A percentile compares a stretch with the other conserved stretches of the same genome.
phyloP scores from a whole-genome alignment of 2,329 filamentous ascomycete genomes.

The Arachnomyces sp. region DNA sequence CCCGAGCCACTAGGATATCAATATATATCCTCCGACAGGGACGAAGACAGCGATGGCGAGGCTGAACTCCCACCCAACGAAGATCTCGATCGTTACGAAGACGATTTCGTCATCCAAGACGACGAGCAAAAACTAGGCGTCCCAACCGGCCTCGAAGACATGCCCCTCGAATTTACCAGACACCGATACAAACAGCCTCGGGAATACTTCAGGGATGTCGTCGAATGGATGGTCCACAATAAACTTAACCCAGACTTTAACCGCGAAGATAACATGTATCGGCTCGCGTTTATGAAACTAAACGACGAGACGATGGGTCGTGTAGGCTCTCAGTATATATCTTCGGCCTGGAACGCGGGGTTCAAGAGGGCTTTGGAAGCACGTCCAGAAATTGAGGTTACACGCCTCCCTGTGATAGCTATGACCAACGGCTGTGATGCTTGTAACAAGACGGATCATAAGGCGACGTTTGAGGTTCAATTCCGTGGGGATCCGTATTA shows the following conservation, averaged over 20 bases:
- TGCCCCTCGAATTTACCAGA: conserved; percentile 62
- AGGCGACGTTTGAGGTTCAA: conserved; percentile 55
- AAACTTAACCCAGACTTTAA: conserved; percentile 65
- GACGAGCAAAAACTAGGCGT: conserved; percentile 51
- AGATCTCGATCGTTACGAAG: conserved; percentile 48
- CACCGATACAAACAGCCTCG: conserved; percentile 59
- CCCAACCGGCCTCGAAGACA: conserved; percentile 41
- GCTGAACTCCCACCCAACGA: conserved; percentile 26
- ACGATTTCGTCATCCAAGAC: conserved; percentile 58
- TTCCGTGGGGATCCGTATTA: conserved; percentile 61
- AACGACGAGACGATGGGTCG: conserved; percentile 62
- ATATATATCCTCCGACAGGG: conserved; percentile 6
- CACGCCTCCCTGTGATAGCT: conserved; percentile 35
- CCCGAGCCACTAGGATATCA: too few species aligned
- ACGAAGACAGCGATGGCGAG: conserved; percentile 24
- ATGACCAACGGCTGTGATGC: conserved; percentile 52
- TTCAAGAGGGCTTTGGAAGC: conserved; percentile 60
- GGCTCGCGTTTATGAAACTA: conserved; percentile 60
- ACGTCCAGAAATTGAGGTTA: conserved; percentile 53
- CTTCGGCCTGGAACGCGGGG: conserved; percentile 58
- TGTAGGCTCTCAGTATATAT: conserved; percentile 62
- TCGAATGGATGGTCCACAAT: conserved; percentile 77
- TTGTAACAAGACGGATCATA: conserved; percentile 61
- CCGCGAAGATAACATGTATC: conserved; percentile 55
- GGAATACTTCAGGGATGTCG: conserved; percentile 63